Percentiles rank a stretch among this genome's conserved stretches.
These are phyloP conservation scores for Boletus mariae DNA, from an alignment of 1,284 basidiomycete species.

Conservation along the genomic window DNA sequence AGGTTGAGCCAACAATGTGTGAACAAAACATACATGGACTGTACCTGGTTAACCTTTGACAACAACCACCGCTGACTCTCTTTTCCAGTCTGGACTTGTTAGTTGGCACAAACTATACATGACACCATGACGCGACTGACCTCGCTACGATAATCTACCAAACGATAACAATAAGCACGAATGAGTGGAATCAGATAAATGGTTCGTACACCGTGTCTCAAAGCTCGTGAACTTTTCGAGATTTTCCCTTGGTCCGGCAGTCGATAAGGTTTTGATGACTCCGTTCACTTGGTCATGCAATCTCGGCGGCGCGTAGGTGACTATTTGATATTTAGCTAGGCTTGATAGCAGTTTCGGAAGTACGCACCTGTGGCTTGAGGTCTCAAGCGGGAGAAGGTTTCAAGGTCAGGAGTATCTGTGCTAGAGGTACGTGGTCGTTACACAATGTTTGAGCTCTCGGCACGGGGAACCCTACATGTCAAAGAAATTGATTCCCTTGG, in stretches of 20 bases:
- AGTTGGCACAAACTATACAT: slow-evolving; percentile 11
- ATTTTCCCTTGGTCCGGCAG: slow-evolving; percentile 64
- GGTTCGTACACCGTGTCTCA: slow-evolving; percentile 59
- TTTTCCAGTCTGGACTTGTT: slow-evolving; percentile 58
- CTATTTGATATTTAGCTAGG: slow-evolving; percentile 31
- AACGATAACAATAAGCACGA: slow-evolving; percentile 26
- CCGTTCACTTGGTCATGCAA: slow-evolving; percentile 54
- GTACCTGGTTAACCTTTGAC: slow-evolving; percentile 65
- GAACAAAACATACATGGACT: slow-evolving; percentile 9
- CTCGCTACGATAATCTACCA: slow-evolving; percentile 72
- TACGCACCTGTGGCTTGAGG: slow-evolving; percentile 39
- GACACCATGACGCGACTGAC: slow-evolving; percentile 38
- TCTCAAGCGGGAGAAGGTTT: slow-evolving; percentile 41
- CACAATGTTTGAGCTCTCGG: slow-evolving; percentile 1
- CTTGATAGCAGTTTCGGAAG: neutral
- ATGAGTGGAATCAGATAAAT: slow-evolving; percentile 11
- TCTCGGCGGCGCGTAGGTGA: slow-evolving; percentile 55
- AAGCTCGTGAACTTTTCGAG: slow-evolving; percentile 74
- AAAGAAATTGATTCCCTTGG: slow-evolving; percentile 75
- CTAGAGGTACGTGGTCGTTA: slow-evolving; percentile 37
- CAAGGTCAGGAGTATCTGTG: slow-evolving; percentile 69
- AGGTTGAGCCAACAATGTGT: slow-evolving; percentile 2
- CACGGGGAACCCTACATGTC: slow-evolving; percentile 62
- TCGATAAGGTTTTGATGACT: slow-evolving; percentile 64
- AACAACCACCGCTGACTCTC: slow-evolving; percentile 85